These are phyloP conservation scores for Cryptosporidium bovis DNA, from an alignment of 169 alveolate genomes.

Conservation along the genomic window DNA sequence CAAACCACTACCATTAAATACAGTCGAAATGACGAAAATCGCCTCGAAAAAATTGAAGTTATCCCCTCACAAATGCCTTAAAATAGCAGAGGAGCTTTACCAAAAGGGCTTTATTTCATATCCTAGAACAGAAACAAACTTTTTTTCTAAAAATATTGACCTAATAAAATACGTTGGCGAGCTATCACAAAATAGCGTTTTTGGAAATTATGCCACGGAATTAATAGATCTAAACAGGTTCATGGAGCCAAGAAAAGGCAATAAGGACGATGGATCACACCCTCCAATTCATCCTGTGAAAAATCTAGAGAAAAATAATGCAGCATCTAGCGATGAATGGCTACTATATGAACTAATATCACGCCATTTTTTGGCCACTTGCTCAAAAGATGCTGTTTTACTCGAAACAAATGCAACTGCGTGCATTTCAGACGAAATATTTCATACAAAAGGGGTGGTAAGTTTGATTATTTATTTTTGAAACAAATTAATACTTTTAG, in stretches of 20 bases:
- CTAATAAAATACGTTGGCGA: conserved; percentile 82
- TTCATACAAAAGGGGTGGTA: conserved; percentile 84
- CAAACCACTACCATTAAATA: conserved; percentile 88
- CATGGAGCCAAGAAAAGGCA: conserved; percentile 88
- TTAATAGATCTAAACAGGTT: conserved; percentile 79
- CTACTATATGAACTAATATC: conserved; percentile 87
- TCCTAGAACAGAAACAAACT: conserved; percentile 99
- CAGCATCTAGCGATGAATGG: conserved; percentile 86
- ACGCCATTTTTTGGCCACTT: conserved; percentile 89
- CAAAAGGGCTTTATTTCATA: conserved; percentile 93
- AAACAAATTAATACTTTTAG: conserved; percentile 1
- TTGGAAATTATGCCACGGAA: conserved; percentile 91
- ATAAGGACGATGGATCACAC: conserved; percentile 97
- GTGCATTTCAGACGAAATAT: conserved; percentile 84
- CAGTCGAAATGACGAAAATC: conserved; percentile 86
- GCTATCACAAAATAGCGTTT: conserved; percentile 82
- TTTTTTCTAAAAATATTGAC: conserved; percentile 91
- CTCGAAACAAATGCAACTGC: conserved; percentile 82
- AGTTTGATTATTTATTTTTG: conserved; percentile 2
- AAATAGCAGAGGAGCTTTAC: conserved; percentile 96
- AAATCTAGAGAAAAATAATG: conserved; percentile 81
- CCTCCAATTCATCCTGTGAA: conserved; percentile 99
- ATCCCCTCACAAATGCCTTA: conserved; percentile 92
- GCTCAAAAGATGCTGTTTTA: conserved; percentile 91
- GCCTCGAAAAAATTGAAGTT: conserved; percentile 86